These are phyloP conservation scores for Salix dunnii DNA, from an alignment of 345 rosid species.

Conservation along the genomic window DNA sequence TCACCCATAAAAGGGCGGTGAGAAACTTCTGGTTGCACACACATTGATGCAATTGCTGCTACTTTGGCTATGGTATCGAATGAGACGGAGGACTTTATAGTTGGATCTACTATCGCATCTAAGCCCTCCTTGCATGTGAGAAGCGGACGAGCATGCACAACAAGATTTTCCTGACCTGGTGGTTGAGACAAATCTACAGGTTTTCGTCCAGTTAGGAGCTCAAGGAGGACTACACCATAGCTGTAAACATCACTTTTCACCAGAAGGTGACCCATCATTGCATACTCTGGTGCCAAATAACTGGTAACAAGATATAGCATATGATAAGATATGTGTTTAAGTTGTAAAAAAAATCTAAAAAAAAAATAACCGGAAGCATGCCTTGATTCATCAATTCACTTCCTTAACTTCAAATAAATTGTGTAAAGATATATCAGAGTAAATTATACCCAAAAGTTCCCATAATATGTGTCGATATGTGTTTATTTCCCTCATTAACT, in stretches of 20 bases:
- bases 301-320: slow-evolving; percentile 27
- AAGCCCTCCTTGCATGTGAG: slow-evolving; percentile 51
- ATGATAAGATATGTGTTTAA: background rate
- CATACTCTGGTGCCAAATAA: slow-evolving; percentile 73
- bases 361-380: background rate
- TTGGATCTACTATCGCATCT: slow-evolving; percentile 45
- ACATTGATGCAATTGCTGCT: slow-evolving; percentile 70
- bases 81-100: slow-evolving; percentile 33
- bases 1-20: slow-evolving; percentile 72
- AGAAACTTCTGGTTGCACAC: slow-evolving; percentile 63
- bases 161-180: slow-evolving; percentile 68
- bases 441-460: slow-evolving; percentile 73
- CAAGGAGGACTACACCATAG: slow-evolving; percentile 76
- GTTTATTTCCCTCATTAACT: slow-evolving; percentile 54
- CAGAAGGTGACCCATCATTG: slow-evolving; percentile 73
- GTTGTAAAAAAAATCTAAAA: background rate
- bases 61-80: slow-evolving; percentile 51
- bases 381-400: background rate
- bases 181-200: slow-evolving; percentile 69
- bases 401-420: background rate
- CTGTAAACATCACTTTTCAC: slow-evolving; percentile 77
- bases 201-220: slow-evolving; percentile 63
- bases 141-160: slow-evolving; percentile 59
- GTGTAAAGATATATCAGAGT: background rate
- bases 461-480: slow-evolving; percentile 70